These are phyloP conservation scores for Aspergillus puulaauensis DNA, from an alignment of 2,329 filamentous ascomycete species.

Conservation along the genomic window DNA sequence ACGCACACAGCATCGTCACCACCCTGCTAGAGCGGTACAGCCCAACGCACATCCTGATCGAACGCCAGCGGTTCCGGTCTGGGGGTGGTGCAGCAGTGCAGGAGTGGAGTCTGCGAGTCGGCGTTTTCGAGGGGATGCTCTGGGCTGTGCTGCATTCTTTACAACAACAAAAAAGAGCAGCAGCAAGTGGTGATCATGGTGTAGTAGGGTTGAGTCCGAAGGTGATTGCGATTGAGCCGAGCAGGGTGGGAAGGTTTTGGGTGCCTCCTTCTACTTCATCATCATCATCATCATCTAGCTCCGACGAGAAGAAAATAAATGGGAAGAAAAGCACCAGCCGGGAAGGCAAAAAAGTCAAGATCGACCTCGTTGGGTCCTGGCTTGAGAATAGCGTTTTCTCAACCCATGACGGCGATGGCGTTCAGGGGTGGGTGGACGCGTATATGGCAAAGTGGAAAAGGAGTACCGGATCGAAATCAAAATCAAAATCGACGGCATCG, in stretches of 20 bases:
- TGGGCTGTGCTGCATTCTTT: slow-evolving; percentile 67
- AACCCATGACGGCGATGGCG: slow-evolving; percentile 6
- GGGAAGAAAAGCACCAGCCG: slow-evolving; percentile 19
- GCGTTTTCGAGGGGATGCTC: slow-evolving; percentile 78
- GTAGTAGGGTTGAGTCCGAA: background rate
- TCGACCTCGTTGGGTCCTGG: slow-evolving; percentile 61
- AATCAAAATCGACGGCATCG: background rate
- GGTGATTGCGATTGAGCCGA: slow-evolving; percentile 17
- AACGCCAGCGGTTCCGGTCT: slow-evolving; percentile 64
- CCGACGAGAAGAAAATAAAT: background rate
- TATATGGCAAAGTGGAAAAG: slow-evolving; percentile 33
- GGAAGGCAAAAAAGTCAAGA: slow-evolving; percentile 56
- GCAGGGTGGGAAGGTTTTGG: slow-evolving; percentile 27
- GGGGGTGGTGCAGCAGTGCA: slow-evolving; percentile 64
- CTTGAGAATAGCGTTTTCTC: slow-evolving; percentile 27
- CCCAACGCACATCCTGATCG: slow-evolving; percentile 71
- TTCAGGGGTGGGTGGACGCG: slow-evolving; percentile 24
- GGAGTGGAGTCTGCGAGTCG: slow-evolving; percentile 82
- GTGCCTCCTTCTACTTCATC: slow-evolving; percentile 21
- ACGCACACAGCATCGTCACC: slow-evolving; percentile 57
- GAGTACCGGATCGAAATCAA: background rate
- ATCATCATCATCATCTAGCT: background rate
- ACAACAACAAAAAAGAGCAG: slow-evolving; percentile 25
- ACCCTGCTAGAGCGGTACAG: slow-evolving; percentile 49
- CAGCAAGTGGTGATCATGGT: slow-evolving; percentile 16